Evolutionary conservation across 2,329 filamentous ascomycete species (phyloP).

Genomic region (Trichothecium roseum): DNA sequence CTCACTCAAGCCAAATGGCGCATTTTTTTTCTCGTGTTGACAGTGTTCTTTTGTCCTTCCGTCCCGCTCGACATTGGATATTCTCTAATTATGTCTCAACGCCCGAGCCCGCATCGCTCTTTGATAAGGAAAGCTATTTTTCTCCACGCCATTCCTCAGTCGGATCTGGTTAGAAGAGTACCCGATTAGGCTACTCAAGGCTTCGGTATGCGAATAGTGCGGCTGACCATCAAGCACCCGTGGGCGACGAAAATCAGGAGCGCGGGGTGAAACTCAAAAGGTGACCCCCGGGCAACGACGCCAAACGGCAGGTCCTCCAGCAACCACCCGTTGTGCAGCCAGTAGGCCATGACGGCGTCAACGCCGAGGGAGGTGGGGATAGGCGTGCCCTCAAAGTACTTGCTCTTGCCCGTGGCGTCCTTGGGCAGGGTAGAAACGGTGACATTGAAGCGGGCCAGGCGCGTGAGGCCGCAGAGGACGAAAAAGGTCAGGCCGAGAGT

Average conservation of each 20-base stretch:
- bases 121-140: too few species aligned
- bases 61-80: too few species aligned
- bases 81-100: too few species aligned
- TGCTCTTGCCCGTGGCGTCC: slow-evolving; percentile 80
- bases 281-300: slow-evolving; percentile 52
- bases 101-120: too few species aligned
- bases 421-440: slow-evolving; percentile 85
- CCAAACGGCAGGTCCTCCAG: slow-evolving; percentile 71
- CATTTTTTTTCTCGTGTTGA: too few species aligned
- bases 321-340: slow-evolving; percentile 73
- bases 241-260: slow-evolving; percentile 76
- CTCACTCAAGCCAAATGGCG: too few species aligned
- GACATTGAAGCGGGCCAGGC: slow-evolving; percentile 95
- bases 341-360: slow-evolving; percentile 79
- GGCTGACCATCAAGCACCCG: slow-evolving; percentile 90
- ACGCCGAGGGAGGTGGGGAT: slow-evolving; percentile 83
- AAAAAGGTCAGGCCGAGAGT: slow-evolving; percentile 76
- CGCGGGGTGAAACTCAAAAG: slow-evolving; percentile 75
- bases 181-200: slow-evolving; percentile 31
- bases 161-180: too few species aligned
- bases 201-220: slow-evolving; percentile 91
- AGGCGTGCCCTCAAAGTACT: slow-evolving; percentile 94
- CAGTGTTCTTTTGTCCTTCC: too few species aligned
- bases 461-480: slow-evolving; percentile 86
- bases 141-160: too few species aligned